Evolutionary conservation across 2,329 filamentous ascomycete genomes (phyloP).

Genomic region (Ilyonectria robusta): DNA sequence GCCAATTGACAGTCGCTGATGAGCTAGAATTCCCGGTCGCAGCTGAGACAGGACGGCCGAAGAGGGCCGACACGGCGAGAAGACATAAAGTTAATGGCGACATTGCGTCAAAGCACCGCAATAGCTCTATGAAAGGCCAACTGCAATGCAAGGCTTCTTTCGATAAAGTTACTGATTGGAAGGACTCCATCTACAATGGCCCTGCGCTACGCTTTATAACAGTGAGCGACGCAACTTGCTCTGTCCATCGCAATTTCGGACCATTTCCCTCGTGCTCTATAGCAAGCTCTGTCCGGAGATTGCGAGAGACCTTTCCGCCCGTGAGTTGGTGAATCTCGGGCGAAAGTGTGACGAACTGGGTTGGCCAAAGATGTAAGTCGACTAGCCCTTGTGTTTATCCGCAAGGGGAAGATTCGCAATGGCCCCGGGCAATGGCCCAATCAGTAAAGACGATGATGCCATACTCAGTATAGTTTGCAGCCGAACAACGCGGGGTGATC

Average conservation of each 20-base stretch:
- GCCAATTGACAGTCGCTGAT: constrained; percentile 54
- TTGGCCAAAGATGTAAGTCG: constrained; percentile 12
- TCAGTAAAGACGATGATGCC: constrained; percentile 18
- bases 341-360: constrained; percentile 11
- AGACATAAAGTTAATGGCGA: constrained; percentile 15
- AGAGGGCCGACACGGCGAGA: constrained; percentile 26
- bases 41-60: constrained; percentile 29
- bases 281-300: constrained; percentile 4
- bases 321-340: constrained; percentile 6
- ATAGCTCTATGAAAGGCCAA: neutral
- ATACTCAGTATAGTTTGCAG: neutral
- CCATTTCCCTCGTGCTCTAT: neutral
- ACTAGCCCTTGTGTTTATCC: constrained; percentile 1
- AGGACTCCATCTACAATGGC: too few relatives aligned
- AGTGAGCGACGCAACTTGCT: neutral
- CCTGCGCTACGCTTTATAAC: neutral
- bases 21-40: constrained; percentile 36
- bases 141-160: neutral
- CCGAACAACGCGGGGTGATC: constrained; percentile 9
- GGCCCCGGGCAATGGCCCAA: constrained; percentile 19
- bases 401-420: neutral
- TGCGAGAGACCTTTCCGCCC: constrained; percentile 3
- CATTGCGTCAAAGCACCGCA: constrained; percentile 15
- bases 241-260: constrained; percentile 22
- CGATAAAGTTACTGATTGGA: neutral